Evolutionary conservation across 805 yeast genomes (phyloP).

Genomic region (Isabelozyma pseudorhagii): DNA sequence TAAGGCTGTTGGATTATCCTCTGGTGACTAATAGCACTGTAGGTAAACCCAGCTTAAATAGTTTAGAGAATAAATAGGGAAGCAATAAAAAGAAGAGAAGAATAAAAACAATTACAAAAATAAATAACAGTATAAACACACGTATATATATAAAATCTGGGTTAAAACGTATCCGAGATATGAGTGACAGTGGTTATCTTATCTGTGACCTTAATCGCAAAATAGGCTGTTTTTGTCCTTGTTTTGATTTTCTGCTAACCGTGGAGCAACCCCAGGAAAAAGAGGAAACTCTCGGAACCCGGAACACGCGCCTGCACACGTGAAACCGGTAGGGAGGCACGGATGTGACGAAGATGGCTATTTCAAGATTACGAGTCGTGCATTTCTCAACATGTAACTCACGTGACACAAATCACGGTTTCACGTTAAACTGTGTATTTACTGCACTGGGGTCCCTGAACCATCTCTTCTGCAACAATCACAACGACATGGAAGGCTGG

Average conservation of each 20-base stretch:
- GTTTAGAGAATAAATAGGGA: background rate
- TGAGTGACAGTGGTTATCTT: background rate
- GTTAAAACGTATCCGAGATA: background rate
- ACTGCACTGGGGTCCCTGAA: no score
- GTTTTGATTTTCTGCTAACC: background rate
- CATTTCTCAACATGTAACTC: no score
- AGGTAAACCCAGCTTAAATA: background rate
- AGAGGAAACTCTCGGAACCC: background rate
- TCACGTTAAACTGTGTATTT: no score
- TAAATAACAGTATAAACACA: background rate
- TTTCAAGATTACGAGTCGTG: no score
- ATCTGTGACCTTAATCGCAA: background rate
- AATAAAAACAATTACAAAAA: background rate
- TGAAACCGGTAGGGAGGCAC: no score
- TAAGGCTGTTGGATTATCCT: background rate
- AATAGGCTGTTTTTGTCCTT: background rate
- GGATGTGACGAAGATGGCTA: no score
- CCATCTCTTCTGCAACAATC: background rate
- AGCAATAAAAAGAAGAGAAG: background rate
- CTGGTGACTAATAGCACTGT: no score
- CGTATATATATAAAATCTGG: background rate
- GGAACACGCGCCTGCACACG: no score
- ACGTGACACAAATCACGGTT: no score
- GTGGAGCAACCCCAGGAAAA: background rate
- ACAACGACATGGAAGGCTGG: slow-evolving; percentile 48